Base-by-base conservation (phyloP, 257 asterid genomes). In the Przewalskia tangutica region DNA sequence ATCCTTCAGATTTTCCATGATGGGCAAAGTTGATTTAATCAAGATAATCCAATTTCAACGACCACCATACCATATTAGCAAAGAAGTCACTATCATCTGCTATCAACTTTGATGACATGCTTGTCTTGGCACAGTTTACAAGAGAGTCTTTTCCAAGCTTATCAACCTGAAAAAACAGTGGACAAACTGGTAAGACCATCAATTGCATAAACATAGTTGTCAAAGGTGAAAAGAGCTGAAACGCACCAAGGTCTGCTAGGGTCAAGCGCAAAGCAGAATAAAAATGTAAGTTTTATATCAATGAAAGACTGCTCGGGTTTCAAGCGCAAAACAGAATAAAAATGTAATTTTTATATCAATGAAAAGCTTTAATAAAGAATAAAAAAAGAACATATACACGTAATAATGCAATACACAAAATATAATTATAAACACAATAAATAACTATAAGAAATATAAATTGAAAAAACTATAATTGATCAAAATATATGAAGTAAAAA, bases 71-170 rank as follows among this genome's bases (percentile, higher is more conserved):
- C 93, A 96, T 86, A 85, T 89, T 92, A 11, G 98, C 97, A 40
- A 91, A 96, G 92, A 91, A 94, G 88, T 91, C 98, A 14, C 97
- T 91, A 79, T 94, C 97, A 59, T 88, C 90, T 23, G 94, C 95
- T 54, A 96, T 96, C 86, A 94, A 80, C 95, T 96, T 96, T 38
- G 98, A 96, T 63, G 98, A 94, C 97, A 96, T 94, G 92, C 98
- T 91, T 82, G 99, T 96, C 97, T 93, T 96, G 87, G 99, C 98
- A 89, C 91, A 91, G 86, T 94, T 96, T 77, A 96, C 67, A 75
- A 94, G 91, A 81, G 95, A 91, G 84, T 96, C 98, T 85, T 92
- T 96, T 42, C 98, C 99, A 80, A 96, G 98, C 80, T 91, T 96
- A 78, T 94, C 98, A 56, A 94, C 99, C 99, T 96, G 84, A n/a